These are phyloP conservation scores for Voacanga thouarsii DNA, from an alignment of 257 asterid species.

Conservation along the genomic window DNA sequence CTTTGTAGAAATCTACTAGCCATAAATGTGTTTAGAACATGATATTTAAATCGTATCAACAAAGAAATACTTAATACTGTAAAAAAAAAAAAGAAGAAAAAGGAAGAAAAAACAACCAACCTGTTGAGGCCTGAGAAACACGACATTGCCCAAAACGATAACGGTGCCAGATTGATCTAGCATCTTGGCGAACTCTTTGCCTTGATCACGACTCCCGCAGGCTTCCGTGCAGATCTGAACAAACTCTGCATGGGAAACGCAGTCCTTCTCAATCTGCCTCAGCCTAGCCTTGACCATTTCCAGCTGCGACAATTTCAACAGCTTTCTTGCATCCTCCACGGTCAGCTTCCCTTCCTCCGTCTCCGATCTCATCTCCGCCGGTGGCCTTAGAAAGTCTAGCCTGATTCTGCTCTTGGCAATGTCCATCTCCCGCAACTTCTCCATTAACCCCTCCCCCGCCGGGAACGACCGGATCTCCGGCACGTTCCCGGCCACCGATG, in stretches of 20 bases:
- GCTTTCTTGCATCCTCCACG: conserved; percentile 61
- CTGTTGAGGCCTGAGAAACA: conserved; percentile 72
- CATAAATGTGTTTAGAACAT: not conserved
- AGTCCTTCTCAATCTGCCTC: conserved; percentile 40
- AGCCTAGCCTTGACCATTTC: conserved; percentile 62
- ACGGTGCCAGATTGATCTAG: conserved; percentile 80
- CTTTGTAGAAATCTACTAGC: conserved; percentile 1
- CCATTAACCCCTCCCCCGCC: conserved; percentile 51
- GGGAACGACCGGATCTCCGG: conserved; percentile 45
- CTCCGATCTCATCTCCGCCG: conserved; percentile 20
- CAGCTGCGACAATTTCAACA: conserved; percentile 60
- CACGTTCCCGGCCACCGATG: conserved; percentile 4
- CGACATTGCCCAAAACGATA: conserved; percentile 66
- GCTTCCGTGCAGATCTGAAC: conserved; percentile 48
- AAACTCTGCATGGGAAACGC: conserved; percentile 44
- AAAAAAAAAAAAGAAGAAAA: too few relatives aligned
- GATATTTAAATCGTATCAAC: not conserved
- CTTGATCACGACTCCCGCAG: conserved; percentile 45
- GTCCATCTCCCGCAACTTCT: conserved; percentile 70
- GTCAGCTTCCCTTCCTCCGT: conserved; percentile 30
- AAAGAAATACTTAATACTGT: not conserved
- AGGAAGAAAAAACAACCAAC: conserved; percentile 38
- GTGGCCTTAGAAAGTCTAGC: conserved; percentile 57
- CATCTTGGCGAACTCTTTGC: conserved; percentile 52
- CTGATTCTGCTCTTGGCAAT: conserved; percentile 50